Base-by-base conservation (phyloP, 768 basidiomycete genomes). In the Pleurotus ostreatus region DNA sequence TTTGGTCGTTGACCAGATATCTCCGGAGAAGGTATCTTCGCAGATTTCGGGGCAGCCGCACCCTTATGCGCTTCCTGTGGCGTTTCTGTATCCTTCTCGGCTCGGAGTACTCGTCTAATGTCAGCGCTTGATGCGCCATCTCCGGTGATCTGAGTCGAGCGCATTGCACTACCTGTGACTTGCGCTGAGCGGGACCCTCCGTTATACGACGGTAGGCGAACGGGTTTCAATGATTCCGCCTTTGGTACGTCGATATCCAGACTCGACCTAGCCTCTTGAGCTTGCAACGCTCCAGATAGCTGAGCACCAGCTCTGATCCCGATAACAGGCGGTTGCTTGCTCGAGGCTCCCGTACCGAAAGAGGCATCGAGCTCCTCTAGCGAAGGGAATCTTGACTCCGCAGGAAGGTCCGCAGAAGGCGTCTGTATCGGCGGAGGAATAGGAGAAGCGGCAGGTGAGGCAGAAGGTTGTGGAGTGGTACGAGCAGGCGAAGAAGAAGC, bases 321-420 rank as follows among this genome's bases (percentile, higher is more conserved):
- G 13, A 60, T 45, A 37, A 53, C 51, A 40, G 49, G 34, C 56
- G 60, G 30, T 47, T 39, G 37, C 47, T 41, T 20, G 55, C 13
- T 37, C 39, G 60, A 13, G 58, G 75, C 59, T 8, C 62, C 66
- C 12, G 64, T 25, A 22, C 23, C 62, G 59, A 83, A 80, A 8
- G 72, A 71, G 20, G 83, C 80, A 68, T 92, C 88, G 5, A 95
- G 74, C 57, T 90, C 88, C 66, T 96, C 94, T 41, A 97, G 72
- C 0, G 94, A 89, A 0, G 94, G 94, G 68, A 91, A 97, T 52
- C 91, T 79, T 26, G 83, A 78, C 68, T 94, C 92, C 15, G 76
- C 80, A 43, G 79, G 73, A 20, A 78, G 66, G 26, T 78, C 74
- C 18, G 78, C 74, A 11, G 51, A 53, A 9, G 25, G 22, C 40